A percentile compares a stretch with the other conserved stretches of the same genome.
Conservation (phyloP, 1,139 yeast species). For the Geotrichum bryndzae region DNA sequence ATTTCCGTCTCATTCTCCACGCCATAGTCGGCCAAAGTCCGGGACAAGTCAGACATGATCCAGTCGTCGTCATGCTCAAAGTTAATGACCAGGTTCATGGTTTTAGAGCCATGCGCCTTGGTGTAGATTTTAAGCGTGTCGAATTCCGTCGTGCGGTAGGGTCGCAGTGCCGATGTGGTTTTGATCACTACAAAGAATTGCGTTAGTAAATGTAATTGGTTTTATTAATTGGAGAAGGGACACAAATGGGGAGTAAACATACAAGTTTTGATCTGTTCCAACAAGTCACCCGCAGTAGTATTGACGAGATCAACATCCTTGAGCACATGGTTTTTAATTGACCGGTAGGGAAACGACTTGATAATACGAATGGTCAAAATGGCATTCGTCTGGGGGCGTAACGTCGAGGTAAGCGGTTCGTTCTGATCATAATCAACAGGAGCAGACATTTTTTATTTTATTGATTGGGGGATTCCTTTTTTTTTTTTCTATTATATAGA, state of each 20-base stretch:
- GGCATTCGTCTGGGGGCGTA: conserved; percentile 61
- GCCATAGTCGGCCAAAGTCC: conserved; percentile 58
- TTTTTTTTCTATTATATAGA: neutral
- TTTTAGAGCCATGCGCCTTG: conserved; percentile 91
- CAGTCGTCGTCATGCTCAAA: conserved; percentile 75
- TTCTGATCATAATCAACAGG: conserved; percentile 27
- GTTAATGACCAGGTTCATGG: conserved; percentile 86
- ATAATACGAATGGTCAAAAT: conserved; percentile 78
- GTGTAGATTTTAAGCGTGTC: conserved; percentile 83
- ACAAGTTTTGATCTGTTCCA: conserved; percentile 37
- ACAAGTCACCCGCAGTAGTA: conserved; percentile 61
- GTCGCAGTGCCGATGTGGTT: conserved; percentile 66
- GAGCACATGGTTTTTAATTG: conserved; percentile 74
- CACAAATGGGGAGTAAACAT: conserved; percentile 1
- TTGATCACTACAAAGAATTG: conserved; percentile 40
- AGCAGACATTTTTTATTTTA: neutral
- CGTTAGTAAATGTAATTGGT: neutral
- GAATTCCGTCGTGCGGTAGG: conserved; percentile 71
- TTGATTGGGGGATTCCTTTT: neutral
- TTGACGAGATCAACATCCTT: conserved; percentile 64
- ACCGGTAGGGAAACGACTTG: conserved; percentile 88
- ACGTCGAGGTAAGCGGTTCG: conserved; percentile 62
- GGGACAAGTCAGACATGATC: conserved; percentile 45
- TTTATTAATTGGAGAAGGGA: neutral
- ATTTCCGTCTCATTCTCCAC: conserved; percentile 86